Evolutionary conservation across 768 basidiomycete species (phyloP).

Genomic region (Leccinum sublutescens): DNA sequence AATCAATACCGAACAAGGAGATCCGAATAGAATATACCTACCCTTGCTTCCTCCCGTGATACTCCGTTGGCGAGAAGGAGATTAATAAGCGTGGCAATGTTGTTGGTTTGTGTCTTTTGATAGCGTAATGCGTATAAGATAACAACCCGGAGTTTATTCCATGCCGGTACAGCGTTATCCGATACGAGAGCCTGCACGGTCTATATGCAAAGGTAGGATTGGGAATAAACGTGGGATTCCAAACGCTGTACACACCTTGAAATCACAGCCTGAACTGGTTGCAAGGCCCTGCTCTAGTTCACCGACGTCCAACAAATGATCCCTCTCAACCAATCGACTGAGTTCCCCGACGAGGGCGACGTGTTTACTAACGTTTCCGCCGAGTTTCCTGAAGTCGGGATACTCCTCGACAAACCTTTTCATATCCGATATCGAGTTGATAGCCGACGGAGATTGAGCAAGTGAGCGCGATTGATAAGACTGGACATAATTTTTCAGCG

Average conservation of each 20-base stretch:
- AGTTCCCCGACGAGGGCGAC: slow-evolving; percentile 96
- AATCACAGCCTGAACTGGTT: slow-evolving; percentile 86
- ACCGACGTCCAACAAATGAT: slow-evolving; percentile 84
- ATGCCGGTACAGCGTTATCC: slow-evolving; percentile 62
- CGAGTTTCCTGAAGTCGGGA: slow-evolving; percentile 94
- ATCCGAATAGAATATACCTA: slow-evolving; percentile 22
- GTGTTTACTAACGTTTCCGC: slow-evolving; percentile 98
- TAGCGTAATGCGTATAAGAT: slow-evolving; percentile 93
- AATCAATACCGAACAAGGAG: slow-evolving; percentile 8
- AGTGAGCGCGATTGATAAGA: slow-evolving; percentile 86
- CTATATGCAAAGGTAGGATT: slow-evolving; percentile 38
- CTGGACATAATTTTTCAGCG: slow-evolving; percentile 89
- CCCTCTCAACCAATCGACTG: slow-evolving; percentile 81
- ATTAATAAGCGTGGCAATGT: slow-evolving; percentile 78
- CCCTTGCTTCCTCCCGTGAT: slow-evolving; percentile 71
- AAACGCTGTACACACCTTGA: slow-evolving; percentile 54
- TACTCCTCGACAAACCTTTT: slow-evolving; percentile 97
- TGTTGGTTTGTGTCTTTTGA: slow-evolving; percentile 82
- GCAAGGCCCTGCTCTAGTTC: slow-evolving; percentile 97
- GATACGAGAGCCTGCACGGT: slow-evolving; percentile 78
- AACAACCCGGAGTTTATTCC: slow-evolving; percentile 86
- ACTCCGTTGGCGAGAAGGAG: slow-evolving; percentile 75
- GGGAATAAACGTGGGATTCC: not conserved
- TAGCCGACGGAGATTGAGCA: slow-evolving; percentile 70
- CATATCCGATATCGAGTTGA: slow-evolving; percentile 96